These are phyloP conservation scores for Coniochaeta sp. DNA, from an alignment of 2,329 filamentous ascomycete species.

Conservation along the genomic window DNA sequence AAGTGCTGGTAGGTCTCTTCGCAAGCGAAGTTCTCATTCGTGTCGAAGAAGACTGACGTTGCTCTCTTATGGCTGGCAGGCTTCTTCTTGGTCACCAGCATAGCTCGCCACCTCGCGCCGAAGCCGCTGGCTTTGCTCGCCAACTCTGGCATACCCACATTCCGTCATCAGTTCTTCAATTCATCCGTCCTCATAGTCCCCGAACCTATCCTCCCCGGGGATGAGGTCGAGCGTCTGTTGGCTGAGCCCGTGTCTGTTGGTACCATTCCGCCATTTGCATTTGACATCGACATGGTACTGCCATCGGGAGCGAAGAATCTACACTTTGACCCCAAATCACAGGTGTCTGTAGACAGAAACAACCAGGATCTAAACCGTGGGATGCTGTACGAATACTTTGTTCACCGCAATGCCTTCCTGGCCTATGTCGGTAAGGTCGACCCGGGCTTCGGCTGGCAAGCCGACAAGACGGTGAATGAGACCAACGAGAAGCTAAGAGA, in stretches of 20 bases:
- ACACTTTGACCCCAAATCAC: constrained; percentile 6
- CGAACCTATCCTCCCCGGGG: constrained; percentile 17
- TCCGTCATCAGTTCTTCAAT: constrained; percentile 26
- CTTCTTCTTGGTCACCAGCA: constrained; percentile 21
- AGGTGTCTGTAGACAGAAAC: neutral
- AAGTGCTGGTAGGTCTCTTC: constrained; percentile 20
- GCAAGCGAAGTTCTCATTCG: neutral
- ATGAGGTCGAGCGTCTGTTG: constrained; percentile 16
- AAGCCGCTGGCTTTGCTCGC: constrained; percentile 24
- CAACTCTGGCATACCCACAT: constrained; percentile 27
- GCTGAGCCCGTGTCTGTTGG: constrained; percentile 17
- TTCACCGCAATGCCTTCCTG: constrained; percentile 21
- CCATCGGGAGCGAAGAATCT: constrained; percentile 18
- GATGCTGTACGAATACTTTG: constrained; percentile 25
- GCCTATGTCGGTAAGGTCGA: constrained; percentile 20
- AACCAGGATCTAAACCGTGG: constrained; percentile 8
- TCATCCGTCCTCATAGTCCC: constrained; percentile 21
- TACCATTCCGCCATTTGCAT: constrained; percentile 10
- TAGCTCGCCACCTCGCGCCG: constrained; percentile 20
- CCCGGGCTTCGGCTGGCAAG: constrained; percentile 22
- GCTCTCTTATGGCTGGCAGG: constrained; percentile 11
- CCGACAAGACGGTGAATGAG: neutral
- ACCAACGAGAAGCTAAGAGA: constrained; percentile 6
- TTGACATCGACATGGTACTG: constrained; percentile 18
- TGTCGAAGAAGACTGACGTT: neutral